Evolutionary conservation across 2,329 filamentous ascomycete species (phyloP), one percentile per base, ranked within the genome.

Genomic region (Hymenoscyphus linearis): DNA sequence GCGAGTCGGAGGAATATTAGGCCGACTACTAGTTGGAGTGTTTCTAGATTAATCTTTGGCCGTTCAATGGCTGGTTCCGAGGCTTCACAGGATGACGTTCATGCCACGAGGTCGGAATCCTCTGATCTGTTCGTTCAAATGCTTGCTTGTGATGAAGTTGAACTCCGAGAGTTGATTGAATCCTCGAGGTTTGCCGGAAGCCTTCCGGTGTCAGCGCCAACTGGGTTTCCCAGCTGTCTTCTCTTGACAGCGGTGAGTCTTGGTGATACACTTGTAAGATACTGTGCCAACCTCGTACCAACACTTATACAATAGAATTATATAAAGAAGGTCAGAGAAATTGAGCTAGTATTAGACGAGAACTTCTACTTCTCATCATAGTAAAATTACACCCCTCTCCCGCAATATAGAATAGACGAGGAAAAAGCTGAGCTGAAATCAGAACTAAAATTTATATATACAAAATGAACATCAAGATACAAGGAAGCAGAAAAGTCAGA

Each of bases 1-100:
- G 34, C n/a, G 52, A 65, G 59, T 61, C 62, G 66, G 61, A 40
- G 31, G 58, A 57, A 66, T 62, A 63, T 65, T 60, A 40, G 16
- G 27, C 67, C 67, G 67, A 66, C 55, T 61, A 47, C 26, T 10
- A 31, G 31, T 31, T 9, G 10, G 10, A 9, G 31, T 9, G 31
- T 31, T 31, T 5, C 31, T 4, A 31, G 31, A 31, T 31, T 9
- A 31, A 31, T 31, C 6, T 31, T 5, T 22, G 14, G 10, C 40
- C 40, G 40, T 47, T 47, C 22, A 4, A 47, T 22, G 7, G 40
- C 40, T 47, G 31, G 40, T 47, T 47, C 40, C 22, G 27, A 55
- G 53, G 52, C 56, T 63, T 52, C 52, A 18, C 25, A 22, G n/a
- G 54, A 60, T 64, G 62, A 62, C 62, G 57, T 57, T 58, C 55